A percentile compares a stretch with the other conserved stretches of the same genome.
These are phyloP conservation scores for Fusarium torreyae DNA, from an alignment of 2,329 filamentous ascomycete species.

Conservation along the genomic window DNA sequence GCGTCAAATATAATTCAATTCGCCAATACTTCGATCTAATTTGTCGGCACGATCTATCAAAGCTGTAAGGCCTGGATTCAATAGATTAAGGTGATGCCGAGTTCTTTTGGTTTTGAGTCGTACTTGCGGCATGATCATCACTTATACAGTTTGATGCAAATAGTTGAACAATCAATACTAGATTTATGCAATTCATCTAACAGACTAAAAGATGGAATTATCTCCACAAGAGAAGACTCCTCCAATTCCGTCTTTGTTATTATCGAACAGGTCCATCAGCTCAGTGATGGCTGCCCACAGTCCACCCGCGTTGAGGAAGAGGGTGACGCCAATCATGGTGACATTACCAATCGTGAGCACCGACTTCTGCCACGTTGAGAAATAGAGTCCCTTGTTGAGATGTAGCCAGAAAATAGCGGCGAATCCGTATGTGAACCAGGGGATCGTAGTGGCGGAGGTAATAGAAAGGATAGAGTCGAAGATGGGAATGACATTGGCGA, in stretches of 20 bases:
- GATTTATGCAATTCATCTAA: not conserved
- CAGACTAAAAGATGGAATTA: conserved; percentile 37
- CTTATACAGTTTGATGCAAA: too few relatives aligned
- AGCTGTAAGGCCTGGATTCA: too few relatives aligned
- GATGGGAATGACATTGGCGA: conserved; percentile 50
- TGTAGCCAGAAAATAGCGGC: conserved; percentile 48
- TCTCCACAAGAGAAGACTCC: conserved; percentile 46
- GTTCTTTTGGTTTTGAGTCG: too few relatives aligned
- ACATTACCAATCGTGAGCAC: conserved; percentile 38
- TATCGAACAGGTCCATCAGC: conserved; percentile 39
- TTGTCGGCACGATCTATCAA: too few relatives aligned
- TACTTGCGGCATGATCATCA: too few relatives aligned
- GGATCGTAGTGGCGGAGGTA: conserved; percentile 45
- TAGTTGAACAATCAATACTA: not conserved
- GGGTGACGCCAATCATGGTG: conserved; percentile 35
- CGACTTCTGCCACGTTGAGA: conserved; percentile 41
- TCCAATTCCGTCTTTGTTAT: conserved; percentile 23
- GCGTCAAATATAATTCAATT: too few relatives aligned
- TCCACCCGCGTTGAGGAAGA: conserved; percentile 49
- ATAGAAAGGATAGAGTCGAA: conserved; percentile 52
- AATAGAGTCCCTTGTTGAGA: conserved; percentile 39
- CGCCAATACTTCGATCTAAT: too few relatives aligned
- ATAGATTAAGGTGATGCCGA: too few relatives aligned
- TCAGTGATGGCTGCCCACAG: conserved; percentile 47
- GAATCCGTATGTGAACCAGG: conserved; percentile 50